Conservation (phyloP, 2,329 filamentous ascomycete species). For the Dothideomycetes sp. region DNA sequence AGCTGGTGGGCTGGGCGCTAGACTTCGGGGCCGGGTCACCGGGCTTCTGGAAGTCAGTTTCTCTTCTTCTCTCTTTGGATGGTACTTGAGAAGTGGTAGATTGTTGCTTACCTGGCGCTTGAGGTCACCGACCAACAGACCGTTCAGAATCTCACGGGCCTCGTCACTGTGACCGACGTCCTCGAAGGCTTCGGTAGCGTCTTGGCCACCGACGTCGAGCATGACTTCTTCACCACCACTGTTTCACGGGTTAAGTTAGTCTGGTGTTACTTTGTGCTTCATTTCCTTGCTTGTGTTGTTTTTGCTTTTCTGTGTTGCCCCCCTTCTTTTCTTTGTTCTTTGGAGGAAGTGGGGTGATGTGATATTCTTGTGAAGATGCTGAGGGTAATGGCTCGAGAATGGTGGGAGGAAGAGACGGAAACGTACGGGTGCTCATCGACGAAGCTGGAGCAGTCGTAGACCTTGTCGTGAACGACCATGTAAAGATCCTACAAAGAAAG, state of each 20-base stretch:
- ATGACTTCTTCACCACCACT: conserved; percentile 98
- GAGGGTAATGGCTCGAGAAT: background rate
- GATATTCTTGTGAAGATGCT: background rate
- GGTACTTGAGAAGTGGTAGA: too few species aligned
- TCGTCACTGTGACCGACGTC: conserved; percentile 99
- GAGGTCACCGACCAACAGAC: conserved; percentile 63
- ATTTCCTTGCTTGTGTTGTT: conserved; percentile 5
- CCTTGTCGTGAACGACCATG: conserved; percentile 89
- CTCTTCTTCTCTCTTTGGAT: too few species aligned
- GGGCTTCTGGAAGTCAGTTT: conserved; percentile 42
- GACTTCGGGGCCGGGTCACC: conserved; percentile 70
- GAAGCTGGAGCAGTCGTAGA: conserved; percentile 85
- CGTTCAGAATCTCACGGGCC: conserved; percentile 84
- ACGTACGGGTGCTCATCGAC: conserved; percentile 91
- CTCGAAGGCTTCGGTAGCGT: conserved; percentile 96
- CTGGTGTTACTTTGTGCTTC: background rate
- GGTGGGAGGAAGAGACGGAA: conserved; percentile 10
- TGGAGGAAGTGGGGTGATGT: conserved; percentile 13
- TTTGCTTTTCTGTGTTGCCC: background rate
- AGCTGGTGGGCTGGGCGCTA: conserved; percentile 40
- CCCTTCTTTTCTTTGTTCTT: conserved; percentile 6
- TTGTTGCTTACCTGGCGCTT: conserved; percentile 75
- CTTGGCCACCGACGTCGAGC: conserved; percentile 89
- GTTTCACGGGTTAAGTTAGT: conserved; percentile 12
- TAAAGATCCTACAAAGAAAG: conserved; percentile 55